Percentiles rank a stretch among this genome's conserved stretches.
Conservation (phyloP, 2,329 filamentous ascomycete genomes). For the Berkeleyomyces basicola region DNA sequence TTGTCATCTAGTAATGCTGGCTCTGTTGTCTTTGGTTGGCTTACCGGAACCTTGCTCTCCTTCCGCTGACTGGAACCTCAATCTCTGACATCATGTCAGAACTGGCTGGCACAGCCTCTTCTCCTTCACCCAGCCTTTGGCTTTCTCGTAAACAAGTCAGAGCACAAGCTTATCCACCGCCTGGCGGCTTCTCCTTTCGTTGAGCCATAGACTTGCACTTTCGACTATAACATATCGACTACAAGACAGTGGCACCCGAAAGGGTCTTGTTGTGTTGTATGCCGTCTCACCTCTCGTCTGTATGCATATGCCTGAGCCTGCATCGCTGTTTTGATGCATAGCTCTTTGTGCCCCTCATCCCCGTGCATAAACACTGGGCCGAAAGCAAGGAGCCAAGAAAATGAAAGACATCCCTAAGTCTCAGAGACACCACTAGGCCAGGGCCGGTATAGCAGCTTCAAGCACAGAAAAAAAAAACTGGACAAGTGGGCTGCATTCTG, state of each 20-base stretch:
- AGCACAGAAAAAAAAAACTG: no score
- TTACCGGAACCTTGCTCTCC: neutral
- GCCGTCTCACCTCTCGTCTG: neutral
- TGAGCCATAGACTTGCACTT: neutral
- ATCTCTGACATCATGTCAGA: neutral
- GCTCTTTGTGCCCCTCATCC: neutral
- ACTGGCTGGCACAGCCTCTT: neutral
- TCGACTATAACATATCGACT: neutral
- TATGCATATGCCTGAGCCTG: neutral
- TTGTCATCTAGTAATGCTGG: neutral
- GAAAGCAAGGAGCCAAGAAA: neutral
- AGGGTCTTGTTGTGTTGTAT: neutral
- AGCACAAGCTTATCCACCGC: neutral
- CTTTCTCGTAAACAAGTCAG: neutral
- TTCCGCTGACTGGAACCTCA: neutral
- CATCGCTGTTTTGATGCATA: neutral
- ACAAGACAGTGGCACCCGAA: neutral
- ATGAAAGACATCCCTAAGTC: neutral
- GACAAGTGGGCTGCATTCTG: no score
- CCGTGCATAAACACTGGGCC: neutral
- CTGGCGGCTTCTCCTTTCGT: neutral
- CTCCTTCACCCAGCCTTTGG: neutral
- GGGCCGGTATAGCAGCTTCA: no score
- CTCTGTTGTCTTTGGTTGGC: neutral
- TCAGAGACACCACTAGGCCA: no score